phyloP scores from a whole-genome alignment of 805 yeast species.

The Starmerella apicola region DNA sequence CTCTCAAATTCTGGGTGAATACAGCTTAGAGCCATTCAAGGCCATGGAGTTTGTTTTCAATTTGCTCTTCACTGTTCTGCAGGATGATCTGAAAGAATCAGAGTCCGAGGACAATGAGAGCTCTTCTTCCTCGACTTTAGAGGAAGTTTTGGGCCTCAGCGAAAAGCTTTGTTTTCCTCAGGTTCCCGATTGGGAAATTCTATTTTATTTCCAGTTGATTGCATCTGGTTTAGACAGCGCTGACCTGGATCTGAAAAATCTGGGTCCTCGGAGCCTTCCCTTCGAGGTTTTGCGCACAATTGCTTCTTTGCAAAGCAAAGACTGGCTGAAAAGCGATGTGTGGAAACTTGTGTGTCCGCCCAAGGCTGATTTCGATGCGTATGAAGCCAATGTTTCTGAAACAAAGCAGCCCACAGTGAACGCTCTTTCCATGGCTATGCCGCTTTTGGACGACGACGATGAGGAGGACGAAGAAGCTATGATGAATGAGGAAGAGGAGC shows the following conservation, averaged over 20 bases:
- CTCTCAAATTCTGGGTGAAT: slow-evolving; percentile 10
- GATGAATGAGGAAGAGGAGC: slow-evolving; percentile 3
- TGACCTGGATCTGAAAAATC: not conserved
- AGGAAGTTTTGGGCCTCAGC: slow-evolving; percentile 2
- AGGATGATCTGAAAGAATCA: not conserved
- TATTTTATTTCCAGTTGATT: slow-evolving; percentile 3
- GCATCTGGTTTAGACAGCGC: not conserved
- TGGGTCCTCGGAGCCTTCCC: not conserved
- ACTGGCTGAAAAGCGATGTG: too few relatives aligned
- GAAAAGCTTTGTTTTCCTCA: not conserved
- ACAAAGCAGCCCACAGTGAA: slow-evolving; percentile 1
- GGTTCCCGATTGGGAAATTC: slow-evolving; percentile 7
- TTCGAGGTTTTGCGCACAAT: not conserved
- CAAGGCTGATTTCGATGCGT: slow-evolving; percentile 1
- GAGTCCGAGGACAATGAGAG: not conserved
- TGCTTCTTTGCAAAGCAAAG: slow-evolving; percentile 8
- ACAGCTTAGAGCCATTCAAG: slow-evolving; percentile 13
- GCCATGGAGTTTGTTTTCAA: slow-evolving; percentile 6
- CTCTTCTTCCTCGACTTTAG: not conserved
- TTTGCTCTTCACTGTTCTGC: not conserved
- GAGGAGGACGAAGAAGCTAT: slow-evolving; percentile 9
- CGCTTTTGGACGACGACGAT: slow-evolving; percentile 15
- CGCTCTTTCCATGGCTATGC: slow-evolving; percentile 16
- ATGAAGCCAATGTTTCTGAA: not conserved
- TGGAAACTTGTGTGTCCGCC: slow-evolving; percentile 5